A percentile compares a stretch with the other conserved stretches of the same genome.
phyloP scores from a whole-genome alignment of 2,329 filamentous ascomycete genomes.

The Alternaria sp. region DNA sequence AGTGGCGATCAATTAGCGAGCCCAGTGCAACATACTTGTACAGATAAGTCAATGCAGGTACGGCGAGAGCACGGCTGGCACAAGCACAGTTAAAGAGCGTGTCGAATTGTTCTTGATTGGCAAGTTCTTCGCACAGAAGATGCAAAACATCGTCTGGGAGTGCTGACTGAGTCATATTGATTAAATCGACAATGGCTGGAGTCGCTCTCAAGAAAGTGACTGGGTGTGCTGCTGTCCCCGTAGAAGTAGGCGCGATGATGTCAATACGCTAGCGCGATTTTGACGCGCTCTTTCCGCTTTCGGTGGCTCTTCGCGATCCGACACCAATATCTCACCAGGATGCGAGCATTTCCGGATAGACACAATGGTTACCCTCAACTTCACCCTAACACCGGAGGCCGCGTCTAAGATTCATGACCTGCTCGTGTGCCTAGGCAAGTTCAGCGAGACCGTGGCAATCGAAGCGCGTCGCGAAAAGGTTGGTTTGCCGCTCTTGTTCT shows the following conservation, averaged over 20 bases:
- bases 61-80: constrained; percentile 64
- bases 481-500: constrained; percentile 31
- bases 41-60: constrained; percentile 67
- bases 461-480: constrained; percentile 76
- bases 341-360: constrained; percentile 18
- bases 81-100: constrained; percentile 69
- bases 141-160: constrained; percentile 69
- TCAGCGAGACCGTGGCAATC: constrained; percentile 80
- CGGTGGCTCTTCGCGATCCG: constrained; percentile 5
- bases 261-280: constrained; percentile 33
- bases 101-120: constrained; percentile 64
- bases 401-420: constrained; percentile 76
- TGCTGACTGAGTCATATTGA: constrained; percentile 35
- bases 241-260: constrained; percentile 21
- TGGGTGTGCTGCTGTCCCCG: background rate
- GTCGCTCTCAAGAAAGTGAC: constrained; percentile 1
- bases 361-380: constrained; percentile 65
- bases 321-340: constrained; percentile 13
- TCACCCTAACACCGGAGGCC: constrained; percentile 77
- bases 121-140: constrained; percentile 68
- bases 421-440: constrained; percentile 78
- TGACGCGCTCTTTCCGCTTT: constrained; percentile 27
- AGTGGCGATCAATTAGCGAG: constrained; percentile 2
- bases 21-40: constrained; percentile 63
- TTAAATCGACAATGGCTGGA: background rate